phyloP scores from a whole-genome alignment of 495 filamentous ascomycete genomes.

The Penicillium turbatum region DNA sequence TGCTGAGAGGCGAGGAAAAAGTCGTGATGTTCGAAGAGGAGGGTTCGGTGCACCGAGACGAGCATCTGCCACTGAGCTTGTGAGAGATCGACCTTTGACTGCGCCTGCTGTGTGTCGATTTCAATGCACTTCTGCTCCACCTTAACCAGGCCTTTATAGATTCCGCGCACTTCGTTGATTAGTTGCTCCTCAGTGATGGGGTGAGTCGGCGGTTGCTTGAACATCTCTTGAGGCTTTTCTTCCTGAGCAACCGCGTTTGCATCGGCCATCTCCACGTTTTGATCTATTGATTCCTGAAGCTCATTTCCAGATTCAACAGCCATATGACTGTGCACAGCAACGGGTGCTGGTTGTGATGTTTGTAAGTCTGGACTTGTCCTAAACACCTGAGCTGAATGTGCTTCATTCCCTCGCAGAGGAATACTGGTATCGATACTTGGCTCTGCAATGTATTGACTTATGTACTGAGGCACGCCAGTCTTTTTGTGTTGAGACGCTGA shows the following conservation, averaged over 20 bases:
- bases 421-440: neutral
- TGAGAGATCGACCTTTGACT: conserved; percentile 42
- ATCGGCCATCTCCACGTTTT: conserved; percentile 8
- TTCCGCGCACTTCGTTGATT: conserved; percentile 61
- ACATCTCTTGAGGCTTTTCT: conserved; percentile 44
- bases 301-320: neutral
- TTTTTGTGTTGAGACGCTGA: conserved; percentile 2
- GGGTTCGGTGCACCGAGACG: conserved; percentile 65
- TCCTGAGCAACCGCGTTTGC: conserved; percentile 13
- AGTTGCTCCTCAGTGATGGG: conserved; percentile 74
- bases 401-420: neutral
- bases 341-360: conserved; percentile 9
- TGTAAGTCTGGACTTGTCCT: neutral
- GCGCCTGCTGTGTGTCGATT: conserved; percentile 58
- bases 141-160: conserved; percentile 73
- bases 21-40: conserved; percentile 76
- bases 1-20: conserved; percentile 79
- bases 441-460: neutral
- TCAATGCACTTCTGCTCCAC: conserved; percentile 78
- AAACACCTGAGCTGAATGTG: neutral
- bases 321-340: neutral
- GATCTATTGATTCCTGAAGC: neutral
- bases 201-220: conserved; percentile 57
- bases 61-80: conserved; percentile 68
- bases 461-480: neutral